Evolutionary conservation across 2,329 filamentous ascomycete genomes (phyloP), one percentile per base, ranked within the genome.

Genomic region (Orbilia ellipsospora): DNA sequence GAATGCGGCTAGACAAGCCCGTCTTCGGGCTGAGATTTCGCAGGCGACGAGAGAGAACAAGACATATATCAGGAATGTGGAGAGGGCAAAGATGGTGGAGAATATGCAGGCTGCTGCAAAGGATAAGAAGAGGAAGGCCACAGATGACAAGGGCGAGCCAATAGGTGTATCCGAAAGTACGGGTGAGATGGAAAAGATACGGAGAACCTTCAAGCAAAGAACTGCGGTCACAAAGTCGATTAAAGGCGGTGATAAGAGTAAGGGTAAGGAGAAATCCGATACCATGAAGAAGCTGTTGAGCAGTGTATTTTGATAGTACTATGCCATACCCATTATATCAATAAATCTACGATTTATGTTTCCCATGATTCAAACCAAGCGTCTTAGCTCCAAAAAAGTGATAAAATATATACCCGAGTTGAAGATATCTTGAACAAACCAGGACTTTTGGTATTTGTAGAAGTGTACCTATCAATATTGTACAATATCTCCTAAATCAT

Each of bases 21-120:
- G 92, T 79, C 88, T 95, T 87, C 85, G 91, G 70, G 90, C 91
- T 12, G 92, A 95, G 83, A 91, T 95, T 78, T 87, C 87, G 80
- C 89, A 90, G 84, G 88, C 90, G 55, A 89, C 89, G 73, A 89
- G 87, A 82, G 92, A 95, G 85, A 94, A 94, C 82, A 92, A 91
- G 85, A 87, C 89, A 78, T 95, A 94, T 81, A 87, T 94, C 73
- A 85, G 88, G 79, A 93, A 94, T 81, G 86, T 95, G 69, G 92
- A 95, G 85, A 88, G 86, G 80, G 90, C 89, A 60, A 94, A 94
- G 87, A 90, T 93, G 86, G 81, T 92, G 78, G 89, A 92, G 60
- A 89, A 89, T 8, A 93, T 94, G 82, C 81, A 85, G 80, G 82
- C 80, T 54, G 86, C 84, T 80, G 82, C 82, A 80, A 88, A 89